phyloP scores from a whole-genome alignment of 768 basidiomycete genomes.

The Fomitopsis serialis region DNA sequence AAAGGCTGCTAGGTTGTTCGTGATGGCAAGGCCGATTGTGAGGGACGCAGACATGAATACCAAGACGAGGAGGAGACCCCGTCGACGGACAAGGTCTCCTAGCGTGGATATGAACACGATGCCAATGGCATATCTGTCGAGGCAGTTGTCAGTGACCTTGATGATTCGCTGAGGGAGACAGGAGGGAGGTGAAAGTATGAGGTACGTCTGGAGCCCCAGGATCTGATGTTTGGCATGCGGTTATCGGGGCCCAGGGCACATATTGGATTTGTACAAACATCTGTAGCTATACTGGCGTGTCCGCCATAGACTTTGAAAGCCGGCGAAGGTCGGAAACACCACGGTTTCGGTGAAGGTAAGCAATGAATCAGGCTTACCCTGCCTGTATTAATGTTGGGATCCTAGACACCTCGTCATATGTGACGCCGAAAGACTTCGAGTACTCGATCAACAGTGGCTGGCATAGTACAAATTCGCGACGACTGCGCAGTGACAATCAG shows the following conservation, averaged over 20 bases:
- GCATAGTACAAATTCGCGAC: conserved; percentile 82
- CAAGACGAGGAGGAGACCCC: conserved; percentile 62
- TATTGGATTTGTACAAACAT: no score
- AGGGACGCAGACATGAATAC: conserved; percentile 49
- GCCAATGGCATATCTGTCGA: conserved; percentile 22
- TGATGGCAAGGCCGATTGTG: conserved; percentile 68
- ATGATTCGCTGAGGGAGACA: no score
- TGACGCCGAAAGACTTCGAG: conserved; percentile 31
- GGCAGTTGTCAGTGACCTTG: background rate
- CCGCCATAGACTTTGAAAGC: no score
- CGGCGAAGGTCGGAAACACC: no score
- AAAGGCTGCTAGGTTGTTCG: conserved; percentile 52
- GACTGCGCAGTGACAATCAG: conserved; percentile 26
- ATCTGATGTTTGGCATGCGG: no score
- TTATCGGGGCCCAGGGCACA: no score
- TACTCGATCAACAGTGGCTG: conserved; percentile 57
- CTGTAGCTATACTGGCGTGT: no score
- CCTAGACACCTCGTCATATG: conserved; percentile 34
- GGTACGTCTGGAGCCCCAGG: no score
- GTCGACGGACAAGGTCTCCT: conserved; percentile 76
- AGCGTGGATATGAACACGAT: conserved; percentile 68
- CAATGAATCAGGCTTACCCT: conserved; percentile 48
- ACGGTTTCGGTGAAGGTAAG: no score
- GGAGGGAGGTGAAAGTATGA: no score
- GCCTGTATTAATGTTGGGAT: conserved; percentile 66